These are phyloP conservation scores for Schizosaccharomyces cryophilus DNA, from an alignment of 805 yeast species.

Conservation along the genomic window DNA sequence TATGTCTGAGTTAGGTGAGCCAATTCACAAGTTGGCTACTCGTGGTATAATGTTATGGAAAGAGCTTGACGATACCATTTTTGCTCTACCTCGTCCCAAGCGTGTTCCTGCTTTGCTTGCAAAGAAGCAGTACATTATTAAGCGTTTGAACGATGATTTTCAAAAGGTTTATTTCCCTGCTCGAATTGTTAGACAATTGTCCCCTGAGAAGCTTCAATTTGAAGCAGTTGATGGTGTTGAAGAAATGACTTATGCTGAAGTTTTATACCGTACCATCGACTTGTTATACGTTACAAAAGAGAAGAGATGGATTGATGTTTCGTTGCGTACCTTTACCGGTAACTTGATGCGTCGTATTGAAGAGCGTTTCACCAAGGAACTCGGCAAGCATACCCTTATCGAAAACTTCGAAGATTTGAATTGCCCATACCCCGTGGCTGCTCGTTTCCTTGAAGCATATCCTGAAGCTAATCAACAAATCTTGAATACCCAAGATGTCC, in stretches of 20 bases:
- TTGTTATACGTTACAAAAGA: constrained; percentile 64
- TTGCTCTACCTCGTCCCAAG: constrained; percentile 69
- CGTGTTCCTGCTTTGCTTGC: constrained; percentile 49
- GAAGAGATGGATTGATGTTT: constrained; percentile 62
- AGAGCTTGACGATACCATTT: constrained; percentile 84
- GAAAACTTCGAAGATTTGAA: constrained; percentile 49
- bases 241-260: constrained; percentile 88
- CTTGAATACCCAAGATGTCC: constrained; percentile 85
- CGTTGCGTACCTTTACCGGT: constrained; percentile 71
- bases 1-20: constrained; percentile 98
- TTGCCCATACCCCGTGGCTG: constrained; percentile 36
- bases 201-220: background rate
- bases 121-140: constrained; percentile 69
- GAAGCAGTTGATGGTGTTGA: constrained; percentile 53
- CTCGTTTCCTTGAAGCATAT: constrained; percentile 37
- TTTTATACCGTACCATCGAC: constrained; percentile 66
- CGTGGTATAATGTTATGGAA: constrained; percentile 93
- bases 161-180: constrained; percentile 96
- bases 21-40: constrained; percentile 94
- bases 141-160: constrained; percentile 71
- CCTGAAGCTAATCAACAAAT: constrained; percentile 60
- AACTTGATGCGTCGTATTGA: constrained; percentile 79
- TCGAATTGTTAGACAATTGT: constrained; percentile 1
- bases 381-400: constrained; percentile 30
- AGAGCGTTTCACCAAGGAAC: constrained; percentile 60